Conservation (phyloP, 805 yeast species). For the Peterozyma xylosa region DNA sequence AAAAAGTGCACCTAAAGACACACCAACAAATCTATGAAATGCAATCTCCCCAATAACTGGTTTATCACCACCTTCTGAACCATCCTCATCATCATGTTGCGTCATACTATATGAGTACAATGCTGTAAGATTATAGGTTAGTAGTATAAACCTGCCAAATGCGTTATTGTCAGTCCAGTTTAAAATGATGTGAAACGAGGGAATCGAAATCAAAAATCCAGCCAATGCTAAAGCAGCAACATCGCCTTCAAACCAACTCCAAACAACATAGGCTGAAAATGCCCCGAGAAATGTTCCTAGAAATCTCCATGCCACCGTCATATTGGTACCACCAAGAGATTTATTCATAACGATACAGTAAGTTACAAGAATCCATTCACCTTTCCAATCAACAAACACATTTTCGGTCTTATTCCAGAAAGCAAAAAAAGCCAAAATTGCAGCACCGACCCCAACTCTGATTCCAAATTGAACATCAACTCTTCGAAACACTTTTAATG, state of each 20-base stretch:
- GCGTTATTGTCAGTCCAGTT: conserved; percentile 59
- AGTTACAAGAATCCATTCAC: conserved; percentile 82
- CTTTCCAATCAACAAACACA: conserved; percentile 57
- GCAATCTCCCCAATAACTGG: conserved; percentile 73
- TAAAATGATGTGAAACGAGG: conserved; percentile 51
- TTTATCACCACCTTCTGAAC: conserved; percentile 59
- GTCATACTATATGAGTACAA: conserved; percentile 67
- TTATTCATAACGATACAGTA: conserved; percentile 81
- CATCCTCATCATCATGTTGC: conserved; percentile 46
- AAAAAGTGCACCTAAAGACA: conserved; percentile 68
- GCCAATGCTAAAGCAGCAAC: conserved; percentile 40
- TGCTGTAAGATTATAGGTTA: conserved; percentile 74
- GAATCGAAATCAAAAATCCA: conserved; percentile 40
- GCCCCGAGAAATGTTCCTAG: conserved; percentile 76
- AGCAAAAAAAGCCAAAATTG: conserved; percentile 59
- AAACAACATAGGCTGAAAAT: conserved; percentile 45
- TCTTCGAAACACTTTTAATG: conserved; percentile 43
- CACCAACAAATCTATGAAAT: conserved; percentile 68
- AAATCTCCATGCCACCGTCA: conserved; percentile 69
- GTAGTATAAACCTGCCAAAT: conserved; percentile 60
- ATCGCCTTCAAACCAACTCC: conserved; percentile 53
- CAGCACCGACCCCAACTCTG: conserved; percentile 73
- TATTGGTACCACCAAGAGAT: conserved; percentile 76
- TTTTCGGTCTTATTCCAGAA: conserved; percentile 49
- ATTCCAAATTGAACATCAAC: conserved; percentile 74